Evolutionary conservation across 2,329 filamentous ascomycete species (phyloP), one percentile per base, ranked within the genome.

Genomic region (Diaporthe sp.): DNA sequence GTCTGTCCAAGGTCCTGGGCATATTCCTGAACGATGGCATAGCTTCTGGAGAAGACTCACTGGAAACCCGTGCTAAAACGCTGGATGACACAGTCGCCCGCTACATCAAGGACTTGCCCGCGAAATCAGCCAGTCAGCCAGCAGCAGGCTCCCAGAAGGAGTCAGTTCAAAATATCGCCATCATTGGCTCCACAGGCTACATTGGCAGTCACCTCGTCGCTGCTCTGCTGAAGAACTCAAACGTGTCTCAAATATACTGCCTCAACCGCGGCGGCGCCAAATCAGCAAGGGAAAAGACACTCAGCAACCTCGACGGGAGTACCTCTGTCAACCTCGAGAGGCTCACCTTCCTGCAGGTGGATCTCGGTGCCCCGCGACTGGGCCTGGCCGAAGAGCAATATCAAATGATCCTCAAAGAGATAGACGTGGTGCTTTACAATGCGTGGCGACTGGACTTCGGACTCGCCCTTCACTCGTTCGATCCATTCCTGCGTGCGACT

Each of bases 361-460:
- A 68, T 3, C 13, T 74, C 28, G 72, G 72, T n/a, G 39, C 61
- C 9, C 28, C 51, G 4, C 37, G 28, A 22, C 72, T 74, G 19
- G 72, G 72, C 12, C 31, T 74, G 3, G 5, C 1, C 51, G 10
- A 68, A 22, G 49, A 68, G 2, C 39, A 68, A 19, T 60, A 74
- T 2, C n/a, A 60, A 37, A 31, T 13, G 5, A 34, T 68, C 51
- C 19, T 31, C 17, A 17, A 28, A 15, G 71, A 78, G 17, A 76
- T 76, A 1, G 78, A 79, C 31, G 76, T 76, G 1, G 60, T 80
- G 7, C 58, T 80, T 10, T 79, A 77, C 51, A 80, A 81, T 42
- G 68, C 79, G 9, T 81, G 79, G 80, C 68, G 75, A n/a, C 75
- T 79, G 1, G 78, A 80, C 72, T 81, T 81, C 39, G 77, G 76